phyloP scores from a whole-genome alignment of 2,329 filamentous ascomycete genomes.

The Rutstroemia sydowiana region DNA sequence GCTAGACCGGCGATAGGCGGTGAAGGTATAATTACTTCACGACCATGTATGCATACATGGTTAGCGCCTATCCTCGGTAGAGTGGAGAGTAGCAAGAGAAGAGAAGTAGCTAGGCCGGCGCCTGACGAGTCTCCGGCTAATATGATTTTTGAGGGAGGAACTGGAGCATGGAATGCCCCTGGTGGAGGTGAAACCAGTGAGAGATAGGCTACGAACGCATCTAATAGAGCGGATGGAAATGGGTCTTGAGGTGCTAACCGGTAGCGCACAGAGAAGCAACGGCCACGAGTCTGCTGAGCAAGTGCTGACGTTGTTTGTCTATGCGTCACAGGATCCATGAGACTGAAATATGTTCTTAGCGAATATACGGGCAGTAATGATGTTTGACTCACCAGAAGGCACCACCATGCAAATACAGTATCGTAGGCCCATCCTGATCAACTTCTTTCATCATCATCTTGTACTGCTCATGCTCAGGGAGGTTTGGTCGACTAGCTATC shows the following conservation, averaged over 20 bases:
- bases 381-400: constrained; percentile 36
- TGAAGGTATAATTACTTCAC: constrained; percentile 40
- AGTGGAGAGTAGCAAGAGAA: constrained; percentile 63
- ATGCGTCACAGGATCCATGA: constrained; percentile 64
- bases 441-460: constrained; percentile 59
- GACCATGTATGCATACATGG: constrained; percentile 52
- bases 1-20: constrained; percentile 61
- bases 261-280: constrained; percentile 61
- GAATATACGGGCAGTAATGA: background rate
- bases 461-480: constrained; percentile 60
- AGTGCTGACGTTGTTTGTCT: constrained; percentile 51
- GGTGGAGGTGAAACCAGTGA: constrained; percentile 58
- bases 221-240: constrained; percentile 68
- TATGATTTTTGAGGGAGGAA: constrained; percentile 59
- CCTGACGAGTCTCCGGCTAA: constrained; percentile 68
- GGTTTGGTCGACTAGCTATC: constrained; percentile 43
- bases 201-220: constrained; percentile 66
- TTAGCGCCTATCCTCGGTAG: constrained; percentile 40
- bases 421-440: constrained; percentile 47
- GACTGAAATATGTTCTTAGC: constrained; percentile 38
- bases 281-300: constrained; percentile 58
- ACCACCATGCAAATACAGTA: constrained; percentile 72
- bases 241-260: constrained; percentile 66
- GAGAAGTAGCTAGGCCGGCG: constrained; percentile 59
- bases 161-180: constrained; percentile 57